These are phyloP conservation scores for Cryptococcus floricola DNA, from an alignment of 1,284 basidiomycete genomes.

Conservation along the genomic window DNA sequence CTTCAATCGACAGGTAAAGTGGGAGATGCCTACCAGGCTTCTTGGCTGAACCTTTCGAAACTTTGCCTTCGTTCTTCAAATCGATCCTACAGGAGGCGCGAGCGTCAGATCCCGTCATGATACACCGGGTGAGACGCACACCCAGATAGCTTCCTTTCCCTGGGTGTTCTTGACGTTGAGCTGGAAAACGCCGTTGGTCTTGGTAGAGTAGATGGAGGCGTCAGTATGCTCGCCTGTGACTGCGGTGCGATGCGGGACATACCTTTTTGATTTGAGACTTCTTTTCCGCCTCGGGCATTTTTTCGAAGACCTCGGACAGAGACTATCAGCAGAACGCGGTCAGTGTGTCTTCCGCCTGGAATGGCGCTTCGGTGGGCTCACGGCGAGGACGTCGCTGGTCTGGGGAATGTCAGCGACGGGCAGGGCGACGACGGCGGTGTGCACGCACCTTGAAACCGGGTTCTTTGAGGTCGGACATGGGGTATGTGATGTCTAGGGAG, in stretches of 20 bases:
- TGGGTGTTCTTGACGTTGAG: constrained; percentile 73
- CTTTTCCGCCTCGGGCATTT: constrained; percentile 69
- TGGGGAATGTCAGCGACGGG: constrained; percentile 36
- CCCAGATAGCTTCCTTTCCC: constrained; percentile 73
- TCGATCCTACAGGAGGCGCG: constrained; percentile 66
- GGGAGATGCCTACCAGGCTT: constrained; percentile 40
- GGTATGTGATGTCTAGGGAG: not conserved
- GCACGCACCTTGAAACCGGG: constrained; percentile 46
- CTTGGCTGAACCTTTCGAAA: constrained; percentile 73
- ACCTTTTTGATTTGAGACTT: constrained; percentile 83
- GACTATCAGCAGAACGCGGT: constrained; percentile 19
- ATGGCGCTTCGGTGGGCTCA: constrained; percentile 8
- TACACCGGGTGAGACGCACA: constrained; percentile 20
- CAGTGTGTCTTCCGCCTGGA: not conserved
- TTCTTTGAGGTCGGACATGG: constrained; percentile 49
- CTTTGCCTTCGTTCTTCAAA: constrained; percentile 80
- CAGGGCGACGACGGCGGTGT: not conserved
- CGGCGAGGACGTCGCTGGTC: constrained; percentile 67
- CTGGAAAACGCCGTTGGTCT: constrained; percentile 92
- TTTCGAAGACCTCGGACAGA: constrained; percentile 62
- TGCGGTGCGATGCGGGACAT: not conserved
- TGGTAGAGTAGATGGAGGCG: not conserved
- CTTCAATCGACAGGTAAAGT: not conserved
- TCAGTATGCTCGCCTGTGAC: not conserved
- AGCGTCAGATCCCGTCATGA: not conserved